A percentile compares a stretch with the other conserved stretches of the same genome.
These are phyloP conservation scores for Cryphonectria radicalis DNA, from an alignment of 2,329 filamentous ascomycete genomes.

Conservation along the genomic window DNA sequence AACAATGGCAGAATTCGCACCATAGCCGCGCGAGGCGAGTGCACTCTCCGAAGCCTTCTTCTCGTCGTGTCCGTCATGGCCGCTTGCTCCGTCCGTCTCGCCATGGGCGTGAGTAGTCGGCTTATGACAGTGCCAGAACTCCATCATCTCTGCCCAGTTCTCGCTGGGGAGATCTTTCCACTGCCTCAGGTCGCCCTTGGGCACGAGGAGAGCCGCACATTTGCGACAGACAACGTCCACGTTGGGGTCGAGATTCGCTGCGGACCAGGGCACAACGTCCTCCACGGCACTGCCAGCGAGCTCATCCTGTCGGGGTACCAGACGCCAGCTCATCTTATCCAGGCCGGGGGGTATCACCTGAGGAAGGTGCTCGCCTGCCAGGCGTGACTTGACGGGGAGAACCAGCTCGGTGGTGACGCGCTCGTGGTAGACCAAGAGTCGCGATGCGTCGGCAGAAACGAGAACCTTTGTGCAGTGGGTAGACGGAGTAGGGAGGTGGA, in stretches of 20 bases:
- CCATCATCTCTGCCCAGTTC: slow-evolving; percentile 99
- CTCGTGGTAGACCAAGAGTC: slow-evolving; percentile 54
- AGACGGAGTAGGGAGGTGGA: slow-evolving; percentile 50
- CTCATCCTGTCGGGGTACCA: slow-evolving; percentile 28
- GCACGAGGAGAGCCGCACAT: slow-evolving; percentile 35
- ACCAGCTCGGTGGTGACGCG: slow-evolving; percentile 40
- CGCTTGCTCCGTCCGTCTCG: slow-evolving; percentile 40
- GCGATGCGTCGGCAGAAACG: slow-evolving; percentile 50
- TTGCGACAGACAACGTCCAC: slow-evolving; percentile 22
- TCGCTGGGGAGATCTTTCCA: slow-evolving; percentile 97
- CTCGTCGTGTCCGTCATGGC: slow-evolving; percentile 30
- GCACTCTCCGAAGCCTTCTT: slow-evolving; percentile 45
- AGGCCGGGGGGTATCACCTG: slow-evolving; percentile 44
- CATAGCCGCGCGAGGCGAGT: slow-evolving; percentile 72
- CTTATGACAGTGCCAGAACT: slow-evolving; percentile 99
- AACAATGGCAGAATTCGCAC: slow-evolving; percentile 75
- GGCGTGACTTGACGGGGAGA: slow-evolving; percentile 50
- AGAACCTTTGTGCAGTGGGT: slow-evolving; percentile 48
- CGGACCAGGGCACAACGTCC: slow-evolving; percentile 31
- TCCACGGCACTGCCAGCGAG: slow-evolving; percentile 32
- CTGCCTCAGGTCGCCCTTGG: slow-evolving; percentile 32
- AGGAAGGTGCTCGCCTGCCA: slow-evolving; percentile 34
- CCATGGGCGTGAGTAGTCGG: slow-evolving; percentile 60
- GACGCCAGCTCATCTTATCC: slow-evolving; percentile 31
- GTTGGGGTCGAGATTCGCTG: slow-evolving; percentile 16